These are phyloP conservation scores for Symbiodinium natans DNA, from an alignment of 73 alveolate genomes.

Conservation along the genomic window DNA sequence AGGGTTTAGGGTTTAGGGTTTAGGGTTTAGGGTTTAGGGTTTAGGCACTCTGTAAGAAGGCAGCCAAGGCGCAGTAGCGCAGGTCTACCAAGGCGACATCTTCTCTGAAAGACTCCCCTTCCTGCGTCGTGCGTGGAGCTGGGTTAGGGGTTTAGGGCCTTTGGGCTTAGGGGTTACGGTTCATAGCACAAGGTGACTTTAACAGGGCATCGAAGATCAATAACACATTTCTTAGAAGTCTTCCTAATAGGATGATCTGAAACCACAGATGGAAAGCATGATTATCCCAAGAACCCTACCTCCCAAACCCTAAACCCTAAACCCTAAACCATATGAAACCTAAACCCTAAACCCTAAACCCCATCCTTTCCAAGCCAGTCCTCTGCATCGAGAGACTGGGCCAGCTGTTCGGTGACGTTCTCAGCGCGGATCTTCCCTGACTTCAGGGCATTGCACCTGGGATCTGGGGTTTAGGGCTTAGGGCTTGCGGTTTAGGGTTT, in stretches of 20 bases:
- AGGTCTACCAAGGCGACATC: slow-evolving; percentile 57
- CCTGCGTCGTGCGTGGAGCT: background rate
- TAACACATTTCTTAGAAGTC: too few species aligned
- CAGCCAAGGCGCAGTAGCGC: background rate
- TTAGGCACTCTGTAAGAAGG: too few species aligned
- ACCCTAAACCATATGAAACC: background rate
- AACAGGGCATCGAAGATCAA: too few species aligned
- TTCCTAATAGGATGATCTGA: too few species aligned
- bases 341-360: background rate
- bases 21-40: too few species aligned
- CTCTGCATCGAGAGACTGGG: slow-evolving; percentile 64
- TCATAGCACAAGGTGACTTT: too few species aligned
- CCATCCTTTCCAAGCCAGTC: background rate
- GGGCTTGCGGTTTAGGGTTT: background rate
- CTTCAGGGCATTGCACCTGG: slow-evolving; percentile 50
- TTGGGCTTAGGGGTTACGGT: too few species aligned
- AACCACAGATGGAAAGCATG: too few species aligned
- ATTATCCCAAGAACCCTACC: too few species aligned
- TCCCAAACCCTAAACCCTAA: background rate
- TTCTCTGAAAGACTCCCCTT: background rate
- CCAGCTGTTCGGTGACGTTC: slow-evolving; percentile 45
- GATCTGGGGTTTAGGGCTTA: background rate
- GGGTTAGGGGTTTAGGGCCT: background rate
- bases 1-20: too few species aligned
- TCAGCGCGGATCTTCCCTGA: slow-evolving; percentile 40